Conservation (phyloP, 768 basidiomycete species). For the Mycena galericulata region DNA sequence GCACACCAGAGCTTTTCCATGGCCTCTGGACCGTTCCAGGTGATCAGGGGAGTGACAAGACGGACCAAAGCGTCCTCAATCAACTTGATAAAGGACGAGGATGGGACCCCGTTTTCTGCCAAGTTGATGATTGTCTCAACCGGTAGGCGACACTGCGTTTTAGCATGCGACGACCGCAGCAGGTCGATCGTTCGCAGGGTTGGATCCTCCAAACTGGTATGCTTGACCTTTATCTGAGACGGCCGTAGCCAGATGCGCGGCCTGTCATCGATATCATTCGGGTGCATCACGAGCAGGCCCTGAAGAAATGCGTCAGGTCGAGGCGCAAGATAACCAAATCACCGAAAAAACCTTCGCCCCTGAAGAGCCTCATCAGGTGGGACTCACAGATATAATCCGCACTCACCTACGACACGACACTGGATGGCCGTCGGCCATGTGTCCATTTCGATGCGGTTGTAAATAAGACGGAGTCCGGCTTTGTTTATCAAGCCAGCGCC, state of each 20-base stretch:
- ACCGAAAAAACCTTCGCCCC: constrained; percentile 29
- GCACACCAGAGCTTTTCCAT: constrained; percentile 56
- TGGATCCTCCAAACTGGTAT: constrained; percentile 43
- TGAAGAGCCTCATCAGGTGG: background rate
- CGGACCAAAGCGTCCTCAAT: constrained; percentile 39
- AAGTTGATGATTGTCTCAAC: constrained; percentile 73
- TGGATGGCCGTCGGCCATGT: constrained; percentile 53
- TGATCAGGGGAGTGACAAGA: constrained; percentile 50
- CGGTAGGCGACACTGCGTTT: constrained; percentile 59
- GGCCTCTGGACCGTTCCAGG: constrained; percentile 58
- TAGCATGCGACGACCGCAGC: constrained; percentile 62
- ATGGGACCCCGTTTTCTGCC: constrained; percentile 71
- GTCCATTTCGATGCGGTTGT: constrained; percentile 46
- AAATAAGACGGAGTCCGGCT: constrained; percentile 41
- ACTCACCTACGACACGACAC: constrained; percentile 48
- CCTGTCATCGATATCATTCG: constrained; percentile 38
- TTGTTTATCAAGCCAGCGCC: constrained; percentile 53
- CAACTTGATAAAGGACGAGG: constrained; percentile 52
- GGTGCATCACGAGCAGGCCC: constrained; percentile 47
- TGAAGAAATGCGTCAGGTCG: constrained; percentile 5
- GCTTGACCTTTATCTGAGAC: constrained; percentile 53
- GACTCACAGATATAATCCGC: background rate
- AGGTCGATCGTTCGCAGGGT: constrained; percentile 65
- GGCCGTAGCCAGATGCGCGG: constrained; percentile 48
- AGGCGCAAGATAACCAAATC: background rate